These are phyloP conservation scores for Populus pruinosa DNA, from an alignment of 345 rosid species.

Conservation along the genomic window DNA sequence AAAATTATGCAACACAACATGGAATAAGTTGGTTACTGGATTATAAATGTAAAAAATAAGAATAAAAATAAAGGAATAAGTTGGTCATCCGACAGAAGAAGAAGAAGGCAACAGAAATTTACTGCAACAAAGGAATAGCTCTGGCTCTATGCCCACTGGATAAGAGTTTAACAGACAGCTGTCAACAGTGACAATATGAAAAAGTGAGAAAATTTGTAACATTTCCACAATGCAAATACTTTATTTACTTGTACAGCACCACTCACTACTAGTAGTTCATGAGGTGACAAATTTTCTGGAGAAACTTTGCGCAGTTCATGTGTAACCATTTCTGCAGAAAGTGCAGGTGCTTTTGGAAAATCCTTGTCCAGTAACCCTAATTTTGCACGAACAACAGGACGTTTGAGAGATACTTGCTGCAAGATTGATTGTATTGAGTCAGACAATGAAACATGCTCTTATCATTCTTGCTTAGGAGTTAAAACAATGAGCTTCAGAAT, in stretches of 20 bases:
- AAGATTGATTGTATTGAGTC: constrained; percentile 5
- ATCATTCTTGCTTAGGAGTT: background rate
- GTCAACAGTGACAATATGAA: constrained; percentile 29
- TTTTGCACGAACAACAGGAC: constrained; percentile 55
- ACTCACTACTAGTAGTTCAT: constrained; percentile 65
- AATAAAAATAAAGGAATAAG: background rate
- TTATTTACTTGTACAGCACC: constrained; percentile 7
- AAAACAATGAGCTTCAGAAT: background rate
- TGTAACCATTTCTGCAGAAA: background rate
- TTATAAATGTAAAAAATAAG: background rate
- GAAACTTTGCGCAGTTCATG: constrained; percentile 28
- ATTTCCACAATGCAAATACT: constrained; percentile 10
- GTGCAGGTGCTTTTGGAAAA: constrained; percentile 24
- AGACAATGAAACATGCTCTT: background rate
- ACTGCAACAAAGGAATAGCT: constrained; percentile 62
- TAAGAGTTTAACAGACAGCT: constrained; percentile 65
- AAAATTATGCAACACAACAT: background rate
- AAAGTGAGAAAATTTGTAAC: constrained; percentile 16
- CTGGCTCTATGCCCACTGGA: constrained; percentile 49
- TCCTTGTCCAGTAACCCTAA: constrained; percentile 53
- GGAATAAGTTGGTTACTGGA: background rate
- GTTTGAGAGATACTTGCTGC: constrained; percentile 68
- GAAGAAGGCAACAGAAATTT: constrained; percentile 8
- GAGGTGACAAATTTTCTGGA: constrained; percentile 45
- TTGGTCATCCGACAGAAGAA: background rate